Conservation (phyloP, 192 early-diverging fungal genomes). For the Linnemannia elongata region DNA sequence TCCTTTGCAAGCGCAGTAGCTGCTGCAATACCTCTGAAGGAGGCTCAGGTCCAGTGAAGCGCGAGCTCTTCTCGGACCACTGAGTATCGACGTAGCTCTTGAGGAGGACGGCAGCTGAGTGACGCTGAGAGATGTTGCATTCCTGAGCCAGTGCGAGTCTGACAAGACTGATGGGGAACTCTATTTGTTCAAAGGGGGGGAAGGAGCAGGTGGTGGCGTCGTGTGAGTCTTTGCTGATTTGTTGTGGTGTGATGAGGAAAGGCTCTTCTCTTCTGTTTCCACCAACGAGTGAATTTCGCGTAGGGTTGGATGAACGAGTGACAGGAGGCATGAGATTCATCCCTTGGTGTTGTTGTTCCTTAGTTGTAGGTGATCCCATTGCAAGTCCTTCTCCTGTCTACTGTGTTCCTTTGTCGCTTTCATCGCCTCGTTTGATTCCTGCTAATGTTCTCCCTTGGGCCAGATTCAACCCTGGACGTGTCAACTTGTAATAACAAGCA, state of each 20-base stretch:
- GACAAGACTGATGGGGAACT: constrained; percentile 79
- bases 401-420: neutral
- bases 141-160: constrained; percentile 75
- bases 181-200: constrained; percentile 28
- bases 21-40: constrained; percentile 65
- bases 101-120: constrained; percentile 78
- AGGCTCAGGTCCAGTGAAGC: constrained; percentile 70
- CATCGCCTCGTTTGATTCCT: neutral
- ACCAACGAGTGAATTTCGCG: neutral
- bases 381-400: neutral
- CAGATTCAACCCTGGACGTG: neutral
- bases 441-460: no score
- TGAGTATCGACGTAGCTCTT: constrained; percentile 82
- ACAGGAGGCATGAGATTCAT: neutral
- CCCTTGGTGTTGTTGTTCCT: neutral
- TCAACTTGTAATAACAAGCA: neutral
- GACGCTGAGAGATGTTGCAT: constrained; percentile 73
- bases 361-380: neutral
- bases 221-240: neutral
- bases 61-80: constrained; percentile 75
- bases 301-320: neutral
- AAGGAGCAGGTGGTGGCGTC: neutral
- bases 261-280: neutral
- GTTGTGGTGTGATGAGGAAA: neutral
- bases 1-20: neutral